Evolutionary conservation across 2,329 filamentous ascomycete genomes (phyloP).

Genomic region (Clonostachys solani): DNA sequence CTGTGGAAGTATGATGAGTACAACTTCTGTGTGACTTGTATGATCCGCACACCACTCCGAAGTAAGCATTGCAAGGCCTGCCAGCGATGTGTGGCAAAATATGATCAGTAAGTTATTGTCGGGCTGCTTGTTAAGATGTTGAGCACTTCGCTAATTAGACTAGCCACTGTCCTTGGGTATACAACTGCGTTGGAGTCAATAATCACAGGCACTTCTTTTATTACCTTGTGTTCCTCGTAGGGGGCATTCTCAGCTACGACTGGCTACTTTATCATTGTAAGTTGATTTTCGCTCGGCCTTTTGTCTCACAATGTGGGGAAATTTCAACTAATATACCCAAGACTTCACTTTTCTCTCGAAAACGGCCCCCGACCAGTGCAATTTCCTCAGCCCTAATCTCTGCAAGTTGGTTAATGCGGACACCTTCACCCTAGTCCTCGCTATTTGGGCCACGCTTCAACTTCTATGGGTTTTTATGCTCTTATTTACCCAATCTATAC

Average conservation of each 20-base stretch:
- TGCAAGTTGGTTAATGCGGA: constrained; percentile 79
- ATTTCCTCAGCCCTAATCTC: constrained; percentile 67
- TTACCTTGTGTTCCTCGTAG: constrained; percentile 74
- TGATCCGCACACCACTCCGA: constrained; percentile 86
- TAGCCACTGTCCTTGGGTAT: constrained; percentile 96
- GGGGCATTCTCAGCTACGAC: constrained; percentile 71
- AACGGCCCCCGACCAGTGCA: constrained; percentile 56
- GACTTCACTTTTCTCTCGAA: constrained; percentile 59
- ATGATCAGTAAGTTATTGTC: constrained; percentile 75
- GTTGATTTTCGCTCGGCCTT: constrained; percentile 13
- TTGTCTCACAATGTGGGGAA: no score
- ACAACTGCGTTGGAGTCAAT: constrained; percentile 93
- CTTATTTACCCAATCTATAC: constrained; percentile 86
- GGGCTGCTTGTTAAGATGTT: not conserved
- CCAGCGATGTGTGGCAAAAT: constrained; percentile 87
- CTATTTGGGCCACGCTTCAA: constrained; percentile 77
- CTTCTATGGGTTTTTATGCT: constrained; percentile 98
- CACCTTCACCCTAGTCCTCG: constrained; percentile 76
- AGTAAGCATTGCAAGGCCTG: constrained; percentile 96
- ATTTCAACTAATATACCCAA: constrained; percentile 18
- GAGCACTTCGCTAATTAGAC: not conserved
- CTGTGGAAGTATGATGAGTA: constrained; percentile 88
- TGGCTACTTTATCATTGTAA: constrained; percentile 69
- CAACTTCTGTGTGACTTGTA: constrained; percentile 91
- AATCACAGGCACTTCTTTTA: constrained; percentile 95